Conservation (phyloP, 164 flowering plant species). For the Vitis amurensis region DNA sequence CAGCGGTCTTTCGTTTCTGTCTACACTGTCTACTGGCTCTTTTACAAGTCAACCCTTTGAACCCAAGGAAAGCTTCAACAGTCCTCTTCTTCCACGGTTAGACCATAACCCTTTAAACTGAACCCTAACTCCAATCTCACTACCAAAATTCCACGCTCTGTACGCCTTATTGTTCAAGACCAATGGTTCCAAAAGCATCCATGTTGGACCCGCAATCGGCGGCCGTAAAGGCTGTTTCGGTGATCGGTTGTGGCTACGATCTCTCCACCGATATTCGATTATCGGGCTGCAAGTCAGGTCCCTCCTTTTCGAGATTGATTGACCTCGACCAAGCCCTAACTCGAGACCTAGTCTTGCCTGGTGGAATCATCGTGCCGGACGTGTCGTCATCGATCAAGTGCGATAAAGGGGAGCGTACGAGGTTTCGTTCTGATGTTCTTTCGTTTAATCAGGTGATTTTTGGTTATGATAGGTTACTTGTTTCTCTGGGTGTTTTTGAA, state of each 20-base stretch:
- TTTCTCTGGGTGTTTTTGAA: no score
- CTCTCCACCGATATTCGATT: slow-evolving; percentile 55
- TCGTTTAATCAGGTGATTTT: slow-evolving; percentile 71
- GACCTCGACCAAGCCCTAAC: slow-evolving; percentile 42
- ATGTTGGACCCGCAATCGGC: slow-evolving; percentile 47
- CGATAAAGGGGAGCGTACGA: slow-evolving; percentile 83
- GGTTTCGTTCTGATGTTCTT: slow-evolving; percentile 82
- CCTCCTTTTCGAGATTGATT: slow-evolving; percentile 51
- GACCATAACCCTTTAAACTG: no score
- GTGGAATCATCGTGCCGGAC: slow-evolving; percentile 59
- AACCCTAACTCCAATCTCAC: background rate
- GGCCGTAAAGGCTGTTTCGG: slow-evolving; percentile 77
- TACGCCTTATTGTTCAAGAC: background rate
- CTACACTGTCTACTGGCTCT: no score
- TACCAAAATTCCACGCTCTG: background rate
- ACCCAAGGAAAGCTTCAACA: no score
- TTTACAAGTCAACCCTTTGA: no score
- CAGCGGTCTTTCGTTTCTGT: no score
- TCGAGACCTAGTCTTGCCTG: slow-evolving; percentile 61
- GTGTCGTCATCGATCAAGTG: slow-evolving; percentile 64
- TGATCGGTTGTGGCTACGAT: slow-evolving; percentile 77
- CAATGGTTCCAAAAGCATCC: background rate
- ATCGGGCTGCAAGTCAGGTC: slow-evolving; percentile 58
- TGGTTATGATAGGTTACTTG: background rate
- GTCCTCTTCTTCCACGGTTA: no score